phyloP scores from a whole-genome alignment of 1,284 basidiomycete genomes.

The Pterulicium gracile region DNA sequence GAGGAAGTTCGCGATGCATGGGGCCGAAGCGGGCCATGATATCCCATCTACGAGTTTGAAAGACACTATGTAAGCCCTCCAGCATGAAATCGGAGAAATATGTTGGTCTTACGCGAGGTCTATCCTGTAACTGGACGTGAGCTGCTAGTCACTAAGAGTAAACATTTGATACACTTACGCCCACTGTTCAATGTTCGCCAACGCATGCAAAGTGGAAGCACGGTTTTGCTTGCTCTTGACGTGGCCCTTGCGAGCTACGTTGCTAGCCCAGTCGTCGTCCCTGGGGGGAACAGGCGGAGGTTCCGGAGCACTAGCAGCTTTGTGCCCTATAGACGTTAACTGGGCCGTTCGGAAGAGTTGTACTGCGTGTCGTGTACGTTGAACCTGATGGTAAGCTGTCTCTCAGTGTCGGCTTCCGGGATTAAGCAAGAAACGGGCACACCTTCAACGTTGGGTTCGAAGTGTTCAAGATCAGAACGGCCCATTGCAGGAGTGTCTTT shows the following conservation, averaged over 20 bases:
- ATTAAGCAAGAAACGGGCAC: conserved; percentile 2
- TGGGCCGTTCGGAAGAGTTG: conserved; percentile 61
- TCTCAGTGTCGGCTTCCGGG: neutral
- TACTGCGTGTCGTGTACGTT: conserved; percentile 61
- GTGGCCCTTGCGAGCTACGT: conserved; percentile 54
- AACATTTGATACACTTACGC: conserved; percentile 45
- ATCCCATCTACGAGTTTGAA: conserved; percentile 53
- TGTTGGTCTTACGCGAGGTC: conserved; percentile 50
- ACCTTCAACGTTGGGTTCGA: conserved; percentile 63
- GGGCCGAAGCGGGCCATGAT: conserved; percentile 76
- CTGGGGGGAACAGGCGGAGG: conserved; percentile 68
- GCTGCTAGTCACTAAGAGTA: conserved; percentile 2
- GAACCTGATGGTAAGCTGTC: conserved; percentile 28
- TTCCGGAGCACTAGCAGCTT: conserved; percentile 31
- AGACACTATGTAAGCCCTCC: conserved; percentile 1
- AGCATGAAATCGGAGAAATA: too few species aligned
- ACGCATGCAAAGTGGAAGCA: conserved; percentile 69
- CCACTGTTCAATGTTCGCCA: conserved; percentile 91
- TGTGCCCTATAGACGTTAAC: conserved; percentile 54
- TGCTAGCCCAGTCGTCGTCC: conserved; percentile 37
- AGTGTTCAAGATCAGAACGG: conserved; percentile 65
- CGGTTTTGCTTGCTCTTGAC: conserved; percentile 56
- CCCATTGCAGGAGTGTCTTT: conserved; percentile 65
- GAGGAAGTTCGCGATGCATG: conserved; percentile 46
- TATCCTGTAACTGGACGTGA: conserved; percentile 36